A percentile compares a stretch with the other conserved stretches of the same genome.
Conservation (phyloP, 1,284 basidiomycete genomes). For the Schizophyllum commune region DNA sequence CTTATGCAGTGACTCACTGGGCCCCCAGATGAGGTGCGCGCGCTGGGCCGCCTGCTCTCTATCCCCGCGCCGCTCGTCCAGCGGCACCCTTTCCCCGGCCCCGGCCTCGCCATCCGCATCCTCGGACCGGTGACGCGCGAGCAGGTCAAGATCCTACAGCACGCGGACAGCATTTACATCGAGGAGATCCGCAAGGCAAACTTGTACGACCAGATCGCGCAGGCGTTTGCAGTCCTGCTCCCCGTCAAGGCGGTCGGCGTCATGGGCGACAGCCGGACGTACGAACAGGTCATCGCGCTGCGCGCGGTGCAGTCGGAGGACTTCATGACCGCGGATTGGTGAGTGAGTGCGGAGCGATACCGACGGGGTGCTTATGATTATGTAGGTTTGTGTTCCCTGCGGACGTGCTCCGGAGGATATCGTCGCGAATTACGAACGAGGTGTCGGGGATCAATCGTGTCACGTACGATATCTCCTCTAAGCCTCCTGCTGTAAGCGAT, state of each 20-base stretch:
- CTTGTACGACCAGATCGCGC: conserved; percentile 91
- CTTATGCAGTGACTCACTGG: not conserved
- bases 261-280: conserved; percentile 95
- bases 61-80: conserved; percentile 94
- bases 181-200: conserved; percentile 94
- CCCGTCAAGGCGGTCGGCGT: conserved; percentile 97
- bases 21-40: conserved; percentile 85
- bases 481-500: conserved; percentile 80
- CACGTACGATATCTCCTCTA: conserved; percentile 95
- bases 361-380: not conserved
- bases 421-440: conserved; percentile 97
- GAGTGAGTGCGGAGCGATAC: too few species aligned
- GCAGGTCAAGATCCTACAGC: conserved; percentile 92
- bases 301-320: conserved; percentile 91
- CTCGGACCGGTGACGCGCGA: conserved; percentile 90
- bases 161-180: conserved; percentile 95
- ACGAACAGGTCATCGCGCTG: conserved; percentile 92
- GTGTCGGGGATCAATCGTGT: conserved; percentile 90
- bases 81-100: conserved; percentile 99
- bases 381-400: conserved; percentile 90
- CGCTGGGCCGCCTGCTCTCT: conserved; percentile 81
- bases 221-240: conserved; percentile 96
- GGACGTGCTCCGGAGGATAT: conserved; percentile 85
- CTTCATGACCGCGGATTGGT: conserved; percentile 98
- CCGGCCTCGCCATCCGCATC: conserved; percentile 98